Base-by-base conservation (phyloP, 2,329 filamentous ascomycete species). In the Curvularia sp. region DNA sequence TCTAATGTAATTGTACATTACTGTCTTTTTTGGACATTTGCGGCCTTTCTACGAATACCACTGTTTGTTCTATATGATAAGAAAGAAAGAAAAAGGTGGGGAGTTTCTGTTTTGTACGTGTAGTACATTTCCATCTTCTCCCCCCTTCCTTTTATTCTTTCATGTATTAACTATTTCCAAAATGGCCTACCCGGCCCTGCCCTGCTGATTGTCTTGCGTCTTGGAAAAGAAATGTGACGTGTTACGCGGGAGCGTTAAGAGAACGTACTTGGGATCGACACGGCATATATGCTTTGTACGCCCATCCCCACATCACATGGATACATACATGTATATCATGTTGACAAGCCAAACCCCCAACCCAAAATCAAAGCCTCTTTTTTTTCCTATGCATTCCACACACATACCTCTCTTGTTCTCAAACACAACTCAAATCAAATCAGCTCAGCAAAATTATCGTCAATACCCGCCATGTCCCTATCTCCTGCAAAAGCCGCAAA, bases 371-470 rank as follows among this genome's bases (percentile, higher is more conserved):
- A 13, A 34, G 3, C 15, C 3, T 36, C 5, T 7, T 27, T 27
- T 27, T 27, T 27, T 27, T 7, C 25, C 7, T 27, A 7, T 27
- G 4, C 25, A 27, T 27, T 27, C 7, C 25, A 27, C 25, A 7
- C 9, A 27, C 41, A 45, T 28, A 28, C 10, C 27, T 13, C 2
- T 28, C 25, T 2, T 2, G 23, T 9, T 10, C 41, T 36, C 34
- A 36, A n/a, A 18, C 34, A 18, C 13, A 25, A 30, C 19, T 5
- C 6, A 12, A 7, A 36, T 66, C 49, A 75, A 23, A 76, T 75
- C 74, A 89, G 78, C 60, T 85, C 84, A 9, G 84, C 84, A 47
- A 89, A 82, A 72, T 88, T 86, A 7, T 82, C 84, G 70, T 89
- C 87, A 63, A 89, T 77, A 19, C 83, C 85, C 12, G 78, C 80